Evolutionary conservation across 2,329 filamentous ascomycete genomes (phyloP).

Genomic region (Diaporthe batatas): DNA sequence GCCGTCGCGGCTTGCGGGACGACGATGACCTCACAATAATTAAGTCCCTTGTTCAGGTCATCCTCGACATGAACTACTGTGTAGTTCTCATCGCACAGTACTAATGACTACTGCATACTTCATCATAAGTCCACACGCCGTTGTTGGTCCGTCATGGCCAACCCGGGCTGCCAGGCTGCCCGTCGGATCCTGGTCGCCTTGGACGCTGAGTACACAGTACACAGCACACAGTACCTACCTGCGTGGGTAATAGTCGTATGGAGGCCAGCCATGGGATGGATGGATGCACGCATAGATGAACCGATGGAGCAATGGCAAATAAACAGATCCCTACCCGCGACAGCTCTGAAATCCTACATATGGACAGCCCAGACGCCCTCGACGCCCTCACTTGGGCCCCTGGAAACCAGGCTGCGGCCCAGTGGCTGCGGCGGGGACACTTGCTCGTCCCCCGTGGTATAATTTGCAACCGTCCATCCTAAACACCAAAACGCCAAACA

Average conservation of each 20-base stretch:
- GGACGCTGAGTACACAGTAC: too few relatives aligned
- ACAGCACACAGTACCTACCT: too few relatives aligned
- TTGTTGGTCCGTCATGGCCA: not conserved
- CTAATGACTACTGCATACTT: not conserved
- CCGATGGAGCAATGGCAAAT: not conserved
- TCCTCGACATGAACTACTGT: not conserved
- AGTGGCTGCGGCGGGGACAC: too few relatives aligned
- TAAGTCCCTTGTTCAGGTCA: not conserved
- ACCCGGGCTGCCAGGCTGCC: too few relatives aligned
- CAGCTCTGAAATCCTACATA: too few relatives aligned
- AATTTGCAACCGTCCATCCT: not conserved
- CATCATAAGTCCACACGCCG: not conserved
- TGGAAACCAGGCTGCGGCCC: not conserved
- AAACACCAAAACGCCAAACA: conserved; percentile 34
- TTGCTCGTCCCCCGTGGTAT: conserved; percentile 12
- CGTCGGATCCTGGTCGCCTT: too few relatives aligned
- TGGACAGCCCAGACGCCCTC: not conserved
- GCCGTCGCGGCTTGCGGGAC: not conserved
- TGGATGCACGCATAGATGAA: not conserved
- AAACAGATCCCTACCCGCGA: not conserved
- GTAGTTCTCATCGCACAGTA: conserved; percentile 1
- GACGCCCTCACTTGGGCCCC: not conserved
- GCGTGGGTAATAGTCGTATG: too few relatives aligned
- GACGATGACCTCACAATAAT: conserved; percentile 2
- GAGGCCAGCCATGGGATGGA: not conserved